Percentiles rank a stretch among this genome's conserved stretches.
phyloP scores from a whole-genome alignment of 2,329 filamentous ascomycete genomes.

The Tolypocladium cylindrosporum region DNA sequence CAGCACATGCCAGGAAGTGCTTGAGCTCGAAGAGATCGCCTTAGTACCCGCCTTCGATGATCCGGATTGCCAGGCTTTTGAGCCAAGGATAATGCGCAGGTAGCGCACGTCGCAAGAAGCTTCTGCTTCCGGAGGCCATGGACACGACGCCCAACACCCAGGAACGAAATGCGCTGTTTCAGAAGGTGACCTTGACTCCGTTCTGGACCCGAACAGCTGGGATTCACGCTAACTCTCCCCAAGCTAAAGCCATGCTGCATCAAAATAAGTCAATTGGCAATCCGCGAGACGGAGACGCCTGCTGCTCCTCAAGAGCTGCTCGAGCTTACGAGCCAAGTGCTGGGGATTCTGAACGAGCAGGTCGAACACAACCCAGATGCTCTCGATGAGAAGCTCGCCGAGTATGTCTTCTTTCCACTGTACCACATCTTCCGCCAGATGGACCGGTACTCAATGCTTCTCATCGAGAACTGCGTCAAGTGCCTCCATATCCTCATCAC shows the following conservation, averaged over 20 bases:
- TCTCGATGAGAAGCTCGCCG: slow-evolving; percentile 74
- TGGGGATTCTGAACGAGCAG: slow-evolving; percentile 34
- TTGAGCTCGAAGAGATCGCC: neutral
- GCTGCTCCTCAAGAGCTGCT: slow-evolving; percentile 33
- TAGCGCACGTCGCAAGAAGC: neutral
- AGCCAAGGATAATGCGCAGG: neutral
- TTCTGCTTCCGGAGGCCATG: slow-evolving; percentile 7
- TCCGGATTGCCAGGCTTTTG: neutral
- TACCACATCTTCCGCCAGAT: slow-evolving; percentile 76
- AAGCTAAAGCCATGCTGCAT: slow-evolving; percentile 56
- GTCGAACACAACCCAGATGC: slow-evolving; percentile 31
- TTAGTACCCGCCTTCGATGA: neutral
- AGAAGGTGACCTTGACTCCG: slow-evolving; percentile 17
- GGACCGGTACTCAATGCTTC: slow-evolving; percentile 57
- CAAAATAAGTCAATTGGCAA: slow-evolving; percentile 46
- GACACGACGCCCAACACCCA: slow-evolving; percentile 3
- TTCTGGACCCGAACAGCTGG: too few species aligned
- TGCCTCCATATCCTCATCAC: slow-evolving; percentile 65
- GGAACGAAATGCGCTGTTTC: slow-evolving; percentile 25
- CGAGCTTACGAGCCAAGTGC: slow-evolving; percentile 33
- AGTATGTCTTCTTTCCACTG: slow-evolving; percentile 91
- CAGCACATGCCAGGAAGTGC: neutral
- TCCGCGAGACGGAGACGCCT: slow-evolving; percentile 34
- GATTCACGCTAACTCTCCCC: slow-evolving; percentile 1
- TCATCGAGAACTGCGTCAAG: slow-evolving; percentile 67